phyloP scores from a whole-genome alignment of 805 yeast genomes.

The Ascoidea rubescens region DNA sequence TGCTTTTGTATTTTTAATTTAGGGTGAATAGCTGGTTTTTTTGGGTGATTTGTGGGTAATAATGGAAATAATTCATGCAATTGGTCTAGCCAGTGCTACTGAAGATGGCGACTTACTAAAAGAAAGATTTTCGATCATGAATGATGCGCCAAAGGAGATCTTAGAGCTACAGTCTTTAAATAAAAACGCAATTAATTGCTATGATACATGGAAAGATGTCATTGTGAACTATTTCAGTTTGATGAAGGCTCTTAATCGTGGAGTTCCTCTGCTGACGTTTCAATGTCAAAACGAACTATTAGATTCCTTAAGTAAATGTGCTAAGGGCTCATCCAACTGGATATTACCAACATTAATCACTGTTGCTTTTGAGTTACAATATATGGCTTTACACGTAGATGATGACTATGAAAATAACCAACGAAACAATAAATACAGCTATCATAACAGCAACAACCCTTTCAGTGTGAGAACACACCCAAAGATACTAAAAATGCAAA shows the following conservation, averaged over 20 bases:
- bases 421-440: no score
- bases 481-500: conserved; percentile 18
- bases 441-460: conserved; percentile 7
- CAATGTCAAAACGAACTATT: conserved; percentile 24
- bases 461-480: conserved; percentile 27
- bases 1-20: no score
- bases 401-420: conserved; percentile 14
- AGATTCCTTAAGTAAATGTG: conserved; percentile 33
- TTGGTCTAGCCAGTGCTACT: background rate
- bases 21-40: no score
- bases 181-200: background rate
- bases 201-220: conserved; percentile 10
- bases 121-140: background rate
- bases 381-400: conserved; percentile 14
- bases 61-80: conserved; percentile 2
- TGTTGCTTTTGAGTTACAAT: conserved; percentile 24
- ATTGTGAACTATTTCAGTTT: conserved; percentile 20
- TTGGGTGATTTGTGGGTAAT: background rate
- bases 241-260: conserved; percentile 20
- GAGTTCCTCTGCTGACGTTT: conserved; percentile 18
- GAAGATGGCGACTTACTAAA: conserved; percentile 3
- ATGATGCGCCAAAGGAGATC: no score
- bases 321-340: conserved; percentile 42
- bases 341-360: conserved; percentile 28
- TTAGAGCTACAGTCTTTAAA: background rate